A percentile compares a stretch with the other conserved stretches of the same genome.
Conservation (phyloP, 2,329 filamentous ascomycete species). For the Nakataea oryzae region DNA sequence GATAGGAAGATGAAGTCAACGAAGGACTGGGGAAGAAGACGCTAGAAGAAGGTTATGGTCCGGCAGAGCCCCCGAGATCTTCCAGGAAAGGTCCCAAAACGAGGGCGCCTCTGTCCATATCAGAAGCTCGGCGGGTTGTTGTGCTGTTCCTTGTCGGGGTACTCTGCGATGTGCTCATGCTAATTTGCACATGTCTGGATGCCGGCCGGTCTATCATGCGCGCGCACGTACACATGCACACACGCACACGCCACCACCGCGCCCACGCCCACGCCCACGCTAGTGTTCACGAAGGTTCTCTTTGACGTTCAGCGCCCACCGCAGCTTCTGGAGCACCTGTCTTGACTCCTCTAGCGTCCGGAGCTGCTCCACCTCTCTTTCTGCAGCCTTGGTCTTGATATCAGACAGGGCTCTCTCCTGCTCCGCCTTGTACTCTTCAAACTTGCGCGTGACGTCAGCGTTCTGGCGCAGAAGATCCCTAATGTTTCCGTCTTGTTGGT, state of each 20-base stretch:
- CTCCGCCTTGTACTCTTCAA: constrained; percentile 53
- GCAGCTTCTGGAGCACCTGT: constrained; percentile 55
- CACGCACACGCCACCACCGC: too few species aligned
- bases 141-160: not conserved
- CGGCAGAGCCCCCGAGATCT: not conserved
- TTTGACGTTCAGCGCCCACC: constrained; percentile 63
- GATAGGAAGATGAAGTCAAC: not conserved
- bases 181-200: too few species aligned
- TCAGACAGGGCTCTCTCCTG: constrained; percentile 50
- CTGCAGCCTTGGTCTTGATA: constrained; percentile 46
- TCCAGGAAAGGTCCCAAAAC: not conserved
- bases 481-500: constrained; percentile 63
- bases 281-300: constrained; percentile 31
- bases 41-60: not conserved
- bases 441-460: constrained; percentile 46
- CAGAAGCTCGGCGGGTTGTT: not conserved
- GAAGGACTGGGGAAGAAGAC: not conserved
- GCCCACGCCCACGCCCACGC: not conserved
- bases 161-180: not conserved
- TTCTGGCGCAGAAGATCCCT: constrained; percentile 50
- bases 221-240: too few species aligned
- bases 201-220: too few species aligned
- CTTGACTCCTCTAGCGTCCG: constrained; percentile 45
- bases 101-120: not conserved
- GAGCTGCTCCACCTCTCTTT: constrained; percentile 52